Base-by-base conservation (phyloP, 352 stramenopile genomes). In the Globisporangium parvum region DNA sequence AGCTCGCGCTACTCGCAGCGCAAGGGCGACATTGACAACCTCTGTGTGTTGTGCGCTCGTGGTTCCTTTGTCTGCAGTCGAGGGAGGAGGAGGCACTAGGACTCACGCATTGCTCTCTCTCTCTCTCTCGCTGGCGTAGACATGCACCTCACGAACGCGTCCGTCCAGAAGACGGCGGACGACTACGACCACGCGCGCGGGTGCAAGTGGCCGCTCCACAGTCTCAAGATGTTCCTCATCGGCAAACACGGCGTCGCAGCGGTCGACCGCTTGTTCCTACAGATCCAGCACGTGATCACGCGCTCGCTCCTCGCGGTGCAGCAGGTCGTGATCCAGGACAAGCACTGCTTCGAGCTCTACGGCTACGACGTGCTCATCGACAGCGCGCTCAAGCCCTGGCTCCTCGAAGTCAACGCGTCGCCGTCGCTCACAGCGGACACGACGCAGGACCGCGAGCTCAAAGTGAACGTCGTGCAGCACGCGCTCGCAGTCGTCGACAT, bases 131-230 rank as follows among this genome's bases (percentile, higher is more conserved):
- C 2, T 10, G 12, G n/a, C 37, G 46, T 91, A 78, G 70, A 86
- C 60, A 97, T 98, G 87, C 93, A 98, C 60, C 75, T 98, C 31
- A 97, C 93, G 1, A 98, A 98, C 51, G 92, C 94, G 59, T 84
- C 88, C 11, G 79, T 98, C 17, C 95, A 98, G 61, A 96, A 95
- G 59, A 74, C 72, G 8, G 76, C 71, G 6, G 70, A 90, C 6
- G 87, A 93, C 31, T 97, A 94, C 59, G 71, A 87, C 53, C 68
- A 70, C 24, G 64, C 61, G 26, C 62, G 75, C n/a, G 81, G 80
- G 4, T 79, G 73, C 62, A 91, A 90, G 64, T 91, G 79, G 81
- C 62, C 60, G 11, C 67, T 90, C 45, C 57, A 66, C 31, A 57
- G 69, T 15, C 65, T 90, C 51, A 87, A 84, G 65, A 61, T 83